Percentiles rank a stretch among this genome's conserved stretches.
Evolutionary conservation across 1,284 basidiomycete genomes (phyloP).

Genomic region (Malassezia brasiliensis): DNA sequence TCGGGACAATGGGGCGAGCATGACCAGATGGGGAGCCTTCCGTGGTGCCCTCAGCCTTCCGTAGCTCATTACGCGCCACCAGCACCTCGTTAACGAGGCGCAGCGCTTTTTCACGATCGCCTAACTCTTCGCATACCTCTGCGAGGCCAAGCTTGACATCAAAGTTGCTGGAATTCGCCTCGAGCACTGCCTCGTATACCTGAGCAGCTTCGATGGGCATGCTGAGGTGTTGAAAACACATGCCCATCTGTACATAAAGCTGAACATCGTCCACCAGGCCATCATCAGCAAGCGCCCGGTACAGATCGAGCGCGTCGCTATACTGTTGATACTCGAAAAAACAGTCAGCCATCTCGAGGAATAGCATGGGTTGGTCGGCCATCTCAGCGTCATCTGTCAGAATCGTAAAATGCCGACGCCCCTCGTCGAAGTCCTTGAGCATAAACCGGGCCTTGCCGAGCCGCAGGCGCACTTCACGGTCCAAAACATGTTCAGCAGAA

Average conservation of each 20-base stretch:
- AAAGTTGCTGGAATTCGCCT: slow-evolving; percentile 62
- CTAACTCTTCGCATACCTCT: slow-evolving; percentile 69
- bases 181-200: slow-evolving; percentile 56
- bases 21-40: not conserved
- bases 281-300: slow-evolving; percentile 22
- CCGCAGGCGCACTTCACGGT: slow-evolving; percentile 73
- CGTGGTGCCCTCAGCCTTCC: not conserved
- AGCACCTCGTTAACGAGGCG: slow-evolving; percentile 68
- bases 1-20: not conserved
- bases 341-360: slow-evolving; percentile 32
- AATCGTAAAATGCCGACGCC: slow-evolving; percentile 54
- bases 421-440: slow-evolving; percentile 69
- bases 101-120: slow-evolving; percentile 69
- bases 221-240: slow-evolving; percentile 33
- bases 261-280: slow-evolving; percentile 24
- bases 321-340: slow-evolving; percentile 33
- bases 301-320: slow-evolving; percentile 32
- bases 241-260: slow-evolving; percentile 30
- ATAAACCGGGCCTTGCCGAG: slow-evolving; percentile 74
- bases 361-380: slow-evolving; percentile 25
- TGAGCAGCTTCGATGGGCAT: slow-evolving; percentile 26
- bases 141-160: slow-evolving; percentile 58
- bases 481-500: slow-evolving; percentile 55
- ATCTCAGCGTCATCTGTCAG: slow-evolving; percentile 25
- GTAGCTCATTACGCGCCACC: slow-evolving; percentile 15